These are phyloP conservation scores for Pulveroboletus sp. DNA, from an alignment of 1,284 basidiomycete species.

Conservation along the genomic window DNA sequence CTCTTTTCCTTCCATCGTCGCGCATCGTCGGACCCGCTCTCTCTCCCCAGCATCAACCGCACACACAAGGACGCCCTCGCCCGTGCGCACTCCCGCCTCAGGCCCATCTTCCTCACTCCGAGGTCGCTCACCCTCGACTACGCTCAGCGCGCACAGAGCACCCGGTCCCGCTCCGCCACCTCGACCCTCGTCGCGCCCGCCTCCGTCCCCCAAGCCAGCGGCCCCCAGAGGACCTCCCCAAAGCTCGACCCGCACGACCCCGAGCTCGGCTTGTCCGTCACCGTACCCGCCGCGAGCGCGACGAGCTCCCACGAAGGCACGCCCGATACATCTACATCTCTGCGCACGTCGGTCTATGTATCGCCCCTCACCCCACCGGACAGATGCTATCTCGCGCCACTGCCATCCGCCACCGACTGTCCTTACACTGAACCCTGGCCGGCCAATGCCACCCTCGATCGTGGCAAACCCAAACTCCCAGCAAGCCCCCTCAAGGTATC, in stretches of 20 bases:
- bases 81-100: slow-evolving; percentile 17
- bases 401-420: slow-evolving; percentile 22
- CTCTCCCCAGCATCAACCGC: slow-evolving; percentile 11
- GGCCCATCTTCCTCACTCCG: slow-evolving; percentile 30
- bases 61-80: slow-evolving; percentile 13
- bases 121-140: slow-evolving; percentile 5
- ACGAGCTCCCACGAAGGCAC: slow-evolving; percentile 6
- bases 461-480: slow-evolving; percentile 10
- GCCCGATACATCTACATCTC: slow-evolving; percentile 13
- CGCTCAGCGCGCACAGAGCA: slow-evolving; percentile 9
- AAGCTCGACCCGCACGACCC: slow-evolving; percentile 16
- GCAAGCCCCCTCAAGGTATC: slow-evolving; percentile 30
- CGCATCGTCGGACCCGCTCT: slow-evolving; percentile 14
- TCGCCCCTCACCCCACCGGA: slow-evolving; percentile 33
- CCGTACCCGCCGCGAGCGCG: background rate
- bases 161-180: slow-evolving; percentile 13
- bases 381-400: slow-evolving; percentile 26
- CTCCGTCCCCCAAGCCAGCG: background rate
- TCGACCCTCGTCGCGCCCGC: slow-evolving; percentile 16
- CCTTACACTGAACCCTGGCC: slow-evolving; percentile 31
- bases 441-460: slow-evolving; percentile 1
- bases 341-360: slow-evolving; percentile 13
- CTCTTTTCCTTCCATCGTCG: slow-evolving; percentile 22
- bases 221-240: slow-evolving; percentile 25
- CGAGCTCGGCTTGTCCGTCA: slow-evolving; percentile 21